Evolutionary conservation across 2,329 filamentous ascomycete genomes (phyloP).

Genomic region (Alternaria brassicicola): DNA sequence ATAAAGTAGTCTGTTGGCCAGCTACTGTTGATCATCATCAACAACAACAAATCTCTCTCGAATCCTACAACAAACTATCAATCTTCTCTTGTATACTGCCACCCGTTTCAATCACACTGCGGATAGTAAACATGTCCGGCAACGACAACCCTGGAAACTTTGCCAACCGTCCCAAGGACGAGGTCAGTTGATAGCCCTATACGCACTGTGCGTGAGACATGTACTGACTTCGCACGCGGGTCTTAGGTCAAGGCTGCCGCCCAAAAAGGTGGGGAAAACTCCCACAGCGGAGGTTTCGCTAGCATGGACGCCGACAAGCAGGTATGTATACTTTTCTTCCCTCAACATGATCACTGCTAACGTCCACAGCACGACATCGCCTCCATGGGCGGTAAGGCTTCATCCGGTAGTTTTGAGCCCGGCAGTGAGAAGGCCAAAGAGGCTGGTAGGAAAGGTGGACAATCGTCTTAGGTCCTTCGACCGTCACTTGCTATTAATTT

Average conservation of each 20-base stretch:
- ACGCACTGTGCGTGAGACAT: too few relatives aligned
- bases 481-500: background rate
- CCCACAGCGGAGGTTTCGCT: constrained; percentile 47
- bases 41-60: background rate
- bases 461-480: constrained; percentile 2
- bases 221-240: too few relatives aligned
- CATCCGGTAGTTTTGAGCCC: constrained; percentile 61
- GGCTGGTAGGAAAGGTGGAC: constrained; percentile 61
- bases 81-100: background rate
- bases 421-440: constrained; percentile 60
- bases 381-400: constrained; percentile 61
- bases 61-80: background rate
- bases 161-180: constrained; percentile 56
- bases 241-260: constrained; percentile 49
- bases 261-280: constrained; percentile 52
- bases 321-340: too few relatives aligned
- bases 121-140: constrained; percentile 22
- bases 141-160: constrained; percentile 59
- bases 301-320: constrained; percentile 44
- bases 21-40: background rate
- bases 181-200: too few relatives aligned
- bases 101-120: background rate
- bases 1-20: background rate
- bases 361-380: constrained; percentile 59
- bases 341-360: background rate